Conservation (phyloP, 2,329 filamentous ascomycete species). For the Claviceps digitariae region DNA sequence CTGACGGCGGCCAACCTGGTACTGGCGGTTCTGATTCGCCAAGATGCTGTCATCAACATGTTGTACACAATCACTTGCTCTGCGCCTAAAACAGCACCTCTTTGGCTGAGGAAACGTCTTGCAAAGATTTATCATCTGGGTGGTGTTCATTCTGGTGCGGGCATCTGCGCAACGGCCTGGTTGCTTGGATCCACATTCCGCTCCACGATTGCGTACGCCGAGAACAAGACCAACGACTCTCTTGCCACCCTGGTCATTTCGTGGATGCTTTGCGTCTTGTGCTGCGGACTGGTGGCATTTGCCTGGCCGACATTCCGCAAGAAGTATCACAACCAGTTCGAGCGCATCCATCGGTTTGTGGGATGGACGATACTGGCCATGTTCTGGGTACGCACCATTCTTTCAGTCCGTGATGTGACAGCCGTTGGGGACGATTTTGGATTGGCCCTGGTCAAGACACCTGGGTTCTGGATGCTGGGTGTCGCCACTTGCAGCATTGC, state of each 20-base stretch:
- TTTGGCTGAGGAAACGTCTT: constrained; percentile 32
- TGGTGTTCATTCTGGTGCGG: constrained; percentile 36
- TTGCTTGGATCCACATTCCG: constrained; percentile 29
- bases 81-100: constrained; percentile 30
- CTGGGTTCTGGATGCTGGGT: constrained; percentile 53
- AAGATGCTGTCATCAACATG: constrained; percentile 38
- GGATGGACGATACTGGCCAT: constrained; percentile 56
- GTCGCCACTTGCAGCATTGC: constrained; percentile 51
- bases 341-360: constrained; percentile 56
- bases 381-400: constrained; percentile 50
- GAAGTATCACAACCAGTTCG: constrained; percentile 54
- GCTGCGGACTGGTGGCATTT: constrained; percentile 45
- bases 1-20: constrained; percentile 35
- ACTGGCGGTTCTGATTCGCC: constrained; percentile 36
- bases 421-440: constrained; percentile 21
- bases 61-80: constrained; percentile 33
- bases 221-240: constrained; percentile 21
- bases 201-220: constrained; percentile 21
- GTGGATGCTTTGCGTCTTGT: constrained; percentile 43
- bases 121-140: constrained; percentile 40
- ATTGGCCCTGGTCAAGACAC: constrained; percentile 21
- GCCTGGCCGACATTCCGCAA: constrained; percentile 52
- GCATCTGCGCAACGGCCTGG: constrained; percentile 35
- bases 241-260: constrained; percentile 33
- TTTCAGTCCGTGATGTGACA: constrained; percentile 35